phyloP scores from a whole-genome alignment of 495 filamentous ascomycete genomes.

The Delitschia confertaspora region DNA sequence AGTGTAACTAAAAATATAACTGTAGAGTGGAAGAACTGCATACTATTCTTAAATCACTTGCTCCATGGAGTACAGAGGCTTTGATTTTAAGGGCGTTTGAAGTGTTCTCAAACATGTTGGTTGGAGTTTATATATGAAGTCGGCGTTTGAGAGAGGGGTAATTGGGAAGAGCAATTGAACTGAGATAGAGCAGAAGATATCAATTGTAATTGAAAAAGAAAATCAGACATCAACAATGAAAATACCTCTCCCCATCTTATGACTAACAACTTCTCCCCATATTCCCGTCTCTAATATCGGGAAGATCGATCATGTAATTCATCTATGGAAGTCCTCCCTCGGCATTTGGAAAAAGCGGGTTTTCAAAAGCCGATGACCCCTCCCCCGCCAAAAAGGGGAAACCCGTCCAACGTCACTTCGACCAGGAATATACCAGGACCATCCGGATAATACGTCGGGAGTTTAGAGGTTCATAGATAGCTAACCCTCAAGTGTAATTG shows the following conservation, averaged over 20 bases:
- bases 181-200: not conserved
- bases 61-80: constrained; percentile 38
- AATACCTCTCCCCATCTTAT: not conserved
- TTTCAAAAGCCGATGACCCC: no score
- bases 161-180: not conserved
- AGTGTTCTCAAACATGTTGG: not conserved
- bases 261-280: not conserved
- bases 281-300: no score
- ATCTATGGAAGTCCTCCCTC: no score
- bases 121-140: constrained; percentile 6
- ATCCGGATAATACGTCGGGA: no score
- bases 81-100: constrained; percentile 19
- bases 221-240: not conserved
- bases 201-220: not conserved
- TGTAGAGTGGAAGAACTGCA: constrained; percentile 2
- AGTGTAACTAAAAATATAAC: not conserved
- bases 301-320: no score
- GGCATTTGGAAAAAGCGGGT: no score
- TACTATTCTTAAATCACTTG: constrained; percentile 37
- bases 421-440: no score
- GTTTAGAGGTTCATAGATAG: no score
- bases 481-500: no score
- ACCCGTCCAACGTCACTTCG: no score
- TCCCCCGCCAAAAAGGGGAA: no score
- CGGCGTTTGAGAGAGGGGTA: not conserved